phyloP scores from a whole-genome alignment of 371 early-diverging fungal genomes.

The Mucor piriformis region DNA sequence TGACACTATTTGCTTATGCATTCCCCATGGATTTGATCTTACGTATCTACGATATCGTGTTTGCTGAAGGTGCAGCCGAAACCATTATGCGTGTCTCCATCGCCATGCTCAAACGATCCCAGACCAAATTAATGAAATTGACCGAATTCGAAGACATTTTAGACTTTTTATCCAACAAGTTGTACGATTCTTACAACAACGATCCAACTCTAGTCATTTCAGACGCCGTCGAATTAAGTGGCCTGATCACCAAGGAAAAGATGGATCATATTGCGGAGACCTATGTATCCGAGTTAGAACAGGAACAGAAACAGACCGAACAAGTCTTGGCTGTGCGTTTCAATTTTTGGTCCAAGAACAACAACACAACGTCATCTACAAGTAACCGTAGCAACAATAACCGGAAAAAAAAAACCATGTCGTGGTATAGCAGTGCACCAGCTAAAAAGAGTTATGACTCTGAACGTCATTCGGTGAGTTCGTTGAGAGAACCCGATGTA shows the following conservation, averaged over 20 bases:
- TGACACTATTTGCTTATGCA: slow-evolving; percentile 89
- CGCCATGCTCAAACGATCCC: slow-evolving; percentile 82
- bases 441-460: slow-evolving; percentile 24
- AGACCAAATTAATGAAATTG: slow-evolving; percentile 72
- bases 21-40: slow-evolving; percentile 80
- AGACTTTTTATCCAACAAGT: slow-evolving; percentile 70
- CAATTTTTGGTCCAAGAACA: slow-evolving; percentile 43
- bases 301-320: slow-evolving; percentile 64
- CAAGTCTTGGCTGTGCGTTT: slow-evolving; percentile 62
- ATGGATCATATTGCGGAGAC: slow-evolving; percentile 76
- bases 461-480: slow-evolving; percentile 33
- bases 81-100: slow-evolving; percentile 91
- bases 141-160: slow-evolving; percentile 85
- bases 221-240: slow-evolving; percentile 77
- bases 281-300: slow-evolving; percentile 64
- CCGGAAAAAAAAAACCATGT: slow-evolving; percentile 45
- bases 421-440: slow-evolving; percentile 29
- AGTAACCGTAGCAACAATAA: slow-evolving; percentile 14
- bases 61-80: slow-evolving; percentile 85
- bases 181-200: slow-evolving; percentile 79
- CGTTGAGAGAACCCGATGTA: slow-evolving; percentile 33
- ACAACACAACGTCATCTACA: slow-evolving; percentile 9
- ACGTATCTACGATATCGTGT: slow-evolving; percentile 85
- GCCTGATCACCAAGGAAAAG: slow-evolving; percentile 68
- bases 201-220: slow-evolving; percentile 71